Evolutionary conservation across 257 asterid species (phyloP).

Genomic region (Ehretia macrophylla): DNA sequence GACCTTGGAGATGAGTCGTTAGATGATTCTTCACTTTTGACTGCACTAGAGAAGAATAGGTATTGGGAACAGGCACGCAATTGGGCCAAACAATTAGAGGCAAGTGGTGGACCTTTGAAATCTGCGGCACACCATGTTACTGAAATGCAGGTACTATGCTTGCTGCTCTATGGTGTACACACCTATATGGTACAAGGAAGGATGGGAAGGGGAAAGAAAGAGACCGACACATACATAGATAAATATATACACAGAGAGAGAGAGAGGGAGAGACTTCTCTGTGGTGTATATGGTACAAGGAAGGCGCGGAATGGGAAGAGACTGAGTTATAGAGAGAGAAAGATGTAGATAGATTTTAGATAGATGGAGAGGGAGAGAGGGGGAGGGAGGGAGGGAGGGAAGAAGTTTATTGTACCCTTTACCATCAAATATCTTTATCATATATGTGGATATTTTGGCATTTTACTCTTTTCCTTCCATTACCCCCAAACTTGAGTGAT

Average conservation of each 20-base stretch:
- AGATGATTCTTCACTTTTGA: constrained; percentile 79
- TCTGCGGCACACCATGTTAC: constrained; percentile 86
- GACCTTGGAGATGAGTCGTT: constrained; percentile 75
- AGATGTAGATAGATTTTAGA: no score
- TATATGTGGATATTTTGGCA: not conserved
- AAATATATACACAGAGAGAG: no score
- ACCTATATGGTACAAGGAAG: not conserved
- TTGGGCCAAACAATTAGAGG: constrained; percentile 94
- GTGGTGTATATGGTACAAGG: no score
- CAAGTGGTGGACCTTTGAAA: constrained; percentile 87
- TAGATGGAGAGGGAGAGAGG: no score
- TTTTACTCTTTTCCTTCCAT: not conserved
- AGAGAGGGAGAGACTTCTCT: no score
- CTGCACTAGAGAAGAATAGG: constrained; percentile 74
- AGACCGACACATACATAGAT: no score
- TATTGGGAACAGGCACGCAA: constrained; percentile 98
- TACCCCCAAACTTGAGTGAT: no score
- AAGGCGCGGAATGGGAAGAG: no score
- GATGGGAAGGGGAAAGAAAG: not conserved
- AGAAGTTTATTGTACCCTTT: not conserved
- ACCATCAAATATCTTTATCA: not conserved
- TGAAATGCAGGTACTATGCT: constrained; percentile 73
- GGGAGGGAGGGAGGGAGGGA: no score
- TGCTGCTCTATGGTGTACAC: not conserved
- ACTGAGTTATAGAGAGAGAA: no score